Evolutionary conservation across 139 green algal genomes (phyloP).

Genomic region (Micractinium sp.): DNA sequence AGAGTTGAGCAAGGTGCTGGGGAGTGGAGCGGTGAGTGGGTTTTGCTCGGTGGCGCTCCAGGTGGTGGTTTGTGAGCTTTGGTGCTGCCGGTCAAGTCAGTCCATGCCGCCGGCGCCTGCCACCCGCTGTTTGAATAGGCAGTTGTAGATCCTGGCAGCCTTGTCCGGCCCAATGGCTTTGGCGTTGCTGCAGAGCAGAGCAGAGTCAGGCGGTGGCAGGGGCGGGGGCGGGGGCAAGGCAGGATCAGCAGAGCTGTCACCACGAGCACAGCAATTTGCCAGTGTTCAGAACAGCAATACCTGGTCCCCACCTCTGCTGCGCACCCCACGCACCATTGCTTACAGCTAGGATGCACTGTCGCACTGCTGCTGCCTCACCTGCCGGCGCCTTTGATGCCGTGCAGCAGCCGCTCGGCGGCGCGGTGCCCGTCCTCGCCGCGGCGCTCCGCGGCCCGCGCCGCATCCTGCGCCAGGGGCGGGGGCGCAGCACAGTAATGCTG

Average conservation of each 20-base stretch:
- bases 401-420: constrained; percentile 39
- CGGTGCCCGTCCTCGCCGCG: not conserved
- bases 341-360: not conserved
- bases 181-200: not conserved
- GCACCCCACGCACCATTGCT: not conserved
- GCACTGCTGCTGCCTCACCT: not conserved
- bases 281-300: too few relatives aligned
- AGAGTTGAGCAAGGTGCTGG: too few relatives aligned
- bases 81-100: too few relatives aligned
- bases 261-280: not conserved
- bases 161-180: constrained; percentile 16
- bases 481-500: not conserved
- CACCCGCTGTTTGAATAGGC: constrained; percentile 14
- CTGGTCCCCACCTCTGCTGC: too few relatives aligned
- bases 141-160: constrained; percentile 3
- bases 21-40: too few relatives aligned
- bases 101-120: not conserved
- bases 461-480: not conserved
- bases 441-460: not conserved
- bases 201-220: not conserved
- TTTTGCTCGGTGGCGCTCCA: too few relatives aligned
- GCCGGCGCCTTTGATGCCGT: constrained; percentile 22
- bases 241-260: not conserved
- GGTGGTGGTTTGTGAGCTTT: too few relatives aligned
- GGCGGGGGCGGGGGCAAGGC: not conserved